Evolutionary conservation across 306 rosid genomes (phyloP).

Genomic region (Castanea crenata): DNA sequence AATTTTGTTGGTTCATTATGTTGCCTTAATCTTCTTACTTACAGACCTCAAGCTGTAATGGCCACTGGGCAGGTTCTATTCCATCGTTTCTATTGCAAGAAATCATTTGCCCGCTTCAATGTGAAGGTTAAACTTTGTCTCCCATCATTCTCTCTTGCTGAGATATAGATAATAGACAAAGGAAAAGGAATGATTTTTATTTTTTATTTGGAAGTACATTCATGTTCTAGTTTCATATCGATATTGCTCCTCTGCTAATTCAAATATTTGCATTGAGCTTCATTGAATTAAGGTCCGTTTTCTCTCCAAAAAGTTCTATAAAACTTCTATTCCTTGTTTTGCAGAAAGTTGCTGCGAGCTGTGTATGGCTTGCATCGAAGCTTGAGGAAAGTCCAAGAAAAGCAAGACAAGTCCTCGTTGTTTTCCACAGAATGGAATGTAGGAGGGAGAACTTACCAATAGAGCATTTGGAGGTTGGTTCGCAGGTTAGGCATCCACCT

Average conservation of each 20-base stretch:
- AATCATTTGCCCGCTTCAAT: constrained; percentile 89
- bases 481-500: constrained; percentile 58
- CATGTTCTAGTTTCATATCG: background rate
- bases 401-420: constrained; percentile 87
- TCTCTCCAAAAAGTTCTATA: background rate
- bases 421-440: constrained; percentile 96
- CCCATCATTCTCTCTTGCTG: background rate
- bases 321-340: background rate
- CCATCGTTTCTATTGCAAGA: constrained; percentile 94
- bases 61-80: constrained; percentile 96
- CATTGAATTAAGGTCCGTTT: background rate
- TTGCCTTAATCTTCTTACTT: constrained; percentile 28
- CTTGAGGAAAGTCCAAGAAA: constrained; percentile 89
- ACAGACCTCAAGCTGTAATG: constrained; percentile 96
- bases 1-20: constrained; percentile 2
- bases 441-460: constrained; percentile 80
- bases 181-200: background rate
- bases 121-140: constrained; percentile 56
- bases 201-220: background rate
- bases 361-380: constrained; percentile 96
- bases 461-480: constrained; percentile 73
- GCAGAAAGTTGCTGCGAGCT: constrained; percentile 98
- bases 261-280: background rate
- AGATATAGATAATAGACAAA: background rate
- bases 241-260: background rate